These are phyloP conservation scores for Coccomyxa sp. DNA, from an alignment of 139 green algal species.

Conservation along the genomic window DNA sequence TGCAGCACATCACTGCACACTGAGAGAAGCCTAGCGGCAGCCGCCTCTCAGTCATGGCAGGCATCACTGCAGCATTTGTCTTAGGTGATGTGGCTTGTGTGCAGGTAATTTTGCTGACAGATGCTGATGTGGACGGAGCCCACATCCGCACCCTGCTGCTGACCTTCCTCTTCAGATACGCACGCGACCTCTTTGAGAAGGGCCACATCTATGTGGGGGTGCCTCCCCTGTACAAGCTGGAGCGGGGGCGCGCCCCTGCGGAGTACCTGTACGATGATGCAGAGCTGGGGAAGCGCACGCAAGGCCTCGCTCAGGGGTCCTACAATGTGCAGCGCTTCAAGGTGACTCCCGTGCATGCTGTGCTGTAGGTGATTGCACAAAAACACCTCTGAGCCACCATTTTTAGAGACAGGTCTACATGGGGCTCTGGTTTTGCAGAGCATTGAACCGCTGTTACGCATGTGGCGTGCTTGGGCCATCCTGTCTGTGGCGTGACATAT, in stretches of 20 bases:
- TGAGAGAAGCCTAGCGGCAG: too few species aligned
- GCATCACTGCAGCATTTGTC: background rate
- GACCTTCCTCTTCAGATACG: constrained; percentile 97
- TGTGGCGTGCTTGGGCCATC: too few species aligned
- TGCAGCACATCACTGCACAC: too few species aligned
- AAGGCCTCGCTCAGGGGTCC: constrained; percentile 18
- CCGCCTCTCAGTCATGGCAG: background rate
- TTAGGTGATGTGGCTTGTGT: background rate
- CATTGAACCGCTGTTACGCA: too few species aligned
- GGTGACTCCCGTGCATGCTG: constrained; percentile 50
- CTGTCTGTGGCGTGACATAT: too few species aligned
- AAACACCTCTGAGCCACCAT: too few species aligned
- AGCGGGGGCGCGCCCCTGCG: constrained; percentile 13
- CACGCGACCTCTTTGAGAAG: constrained; percentile 73
- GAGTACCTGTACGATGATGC: constrained; percentile 74
- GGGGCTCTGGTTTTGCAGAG: too few species aligned
- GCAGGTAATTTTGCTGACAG: constrained; percentile 94
- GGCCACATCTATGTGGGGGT: constrained; percentile 93
- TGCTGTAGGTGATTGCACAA: constrained; percentile 99
- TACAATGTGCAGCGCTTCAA: constrained; percentile 92
- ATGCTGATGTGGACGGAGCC: constrained; percentile 97
- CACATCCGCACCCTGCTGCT: constrained; percentile 98
- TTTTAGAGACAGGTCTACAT: too few species aligned
- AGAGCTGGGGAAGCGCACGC: constrained; percentile 49
- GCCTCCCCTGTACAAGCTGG: constrained; percentile 91